Conservation (phyloP, 2,329 filamentous ascomycete genomes). For the Fusarium albosuccineum region DNA sequence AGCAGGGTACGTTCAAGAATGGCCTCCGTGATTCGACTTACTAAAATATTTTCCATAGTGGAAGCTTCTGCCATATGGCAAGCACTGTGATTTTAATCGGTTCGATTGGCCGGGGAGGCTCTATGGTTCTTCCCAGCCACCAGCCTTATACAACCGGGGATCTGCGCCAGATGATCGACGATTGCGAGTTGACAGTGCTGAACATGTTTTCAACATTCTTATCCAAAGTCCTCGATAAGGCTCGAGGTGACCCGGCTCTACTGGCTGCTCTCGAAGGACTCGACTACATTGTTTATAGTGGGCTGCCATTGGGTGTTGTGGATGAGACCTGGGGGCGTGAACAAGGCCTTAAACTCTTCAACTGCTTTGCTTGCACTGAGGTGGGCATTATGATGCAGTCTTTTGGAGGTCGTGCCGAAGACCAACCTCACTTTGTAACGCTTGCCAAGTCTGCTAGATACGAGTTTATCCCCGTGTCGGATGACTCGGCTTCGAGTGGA, state of each 20-base stretch:
- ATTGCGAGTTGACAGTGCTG: conserved; percentile 14
- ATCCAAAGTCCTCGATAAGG: conserved; percentile 21
- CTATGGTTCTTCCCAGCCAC: conserved; percentile 23
- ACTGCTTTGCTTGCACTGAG: conserved; percentile 34
- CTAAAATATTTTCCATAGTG: conserved; percentile 15
- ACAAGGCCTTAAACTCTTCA: conserved; percentile 18
- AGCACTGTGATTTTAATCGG: conserved; percentile 9
- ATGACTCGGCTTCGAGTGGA: background rate
- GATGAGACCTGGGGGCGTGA: conserved; percentile 30
- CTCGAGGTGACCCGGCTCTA: conserved; percentile 19
- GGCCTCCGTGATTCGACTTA: accelerated
- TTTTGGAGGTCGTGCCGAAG: background rate
- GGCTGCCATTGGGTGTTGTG: conserved; percentile 1
- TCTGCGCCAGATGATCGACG: conserved; percentile 17
- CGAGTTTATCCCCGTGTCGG: conserved; percentile 24
- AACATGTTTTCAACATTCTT: conserved; percentile 22
- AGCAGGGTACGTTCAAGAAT: background rate
- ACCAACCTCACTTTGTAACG: conserved; percentile 6
- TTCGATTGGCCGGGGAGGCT: conserved; percentile 16
- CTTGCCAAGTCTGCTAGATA: background rate
- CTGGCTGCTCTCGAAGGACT: conserved; percentile 17
- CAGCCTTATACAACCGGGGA: conserved; percentile 22
- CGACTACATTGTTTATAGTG: conserved; percentile 16
- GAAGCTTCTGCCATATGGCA: conserved; percentile 38
- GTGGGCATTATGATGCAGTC: conserved; percentile 13